Percentiles rank a stretch among this genome's conserved stretches.
phyloP scores from a whole-genome alignment of 176 grass and related monocot species.

The Eragrostis nindensis region DNA sequence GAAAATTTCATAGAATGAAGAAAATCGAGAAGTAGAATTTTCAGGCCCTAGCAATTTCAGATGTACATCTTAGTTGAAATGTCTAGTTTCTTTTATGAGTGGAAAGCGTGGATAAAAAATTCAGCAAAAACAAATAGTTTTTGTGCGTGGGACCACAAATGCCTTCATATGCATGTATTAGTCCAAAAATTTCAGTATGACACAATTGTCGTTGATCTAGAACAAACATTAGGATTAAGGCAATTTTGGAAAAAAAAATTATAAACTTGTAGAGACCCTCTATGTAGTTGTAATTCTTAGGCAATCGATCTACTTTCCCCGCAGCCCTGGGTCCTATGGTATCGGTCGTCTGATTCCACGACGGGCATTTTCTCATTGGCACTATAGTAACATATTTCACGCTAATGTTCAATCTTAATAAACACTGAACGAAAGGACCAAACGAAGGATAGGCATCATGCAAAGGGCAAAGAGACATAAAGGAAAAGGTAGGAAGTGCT shows the following conservation, averaged over 20 bases:
- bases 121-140: background rate
- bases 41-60: background rate
- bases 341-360: too few relatives aligned
- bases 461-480: slow-evolving; percentile 53
- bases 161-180: background rate
- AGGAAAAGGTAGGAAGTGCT: slow-evolving; percentile 54
- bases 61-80: background rate
- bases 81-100: background rate
- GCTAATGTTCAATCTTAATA: slow-evolving; percentile 22
- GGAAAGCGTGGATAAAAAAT: background rate
- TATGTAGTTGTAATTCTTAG: too few relatives aligned
- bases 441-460: slow-evolving; percentile 55
- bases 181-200: background rate
- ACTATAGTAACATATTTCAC: background rate
- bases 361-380: background rate
- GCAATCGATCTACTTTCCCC: too few relatives aligned
- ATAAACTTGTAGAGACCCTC: too few relatives aligned
- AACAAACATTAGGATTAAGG: background rate
- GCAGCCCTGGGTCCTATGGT: too few relatives aligned
- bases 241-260: too few relatives aligned
- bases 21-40: background rate
- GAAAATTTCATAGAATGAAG: background rate
- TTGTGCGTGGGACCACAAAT: background rate
- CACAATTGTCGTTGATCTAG: background rate
- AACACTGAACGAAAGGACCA: slow-evolving; percentile 24